These are phyloP conservation scores for Botrytis tulipae DNA, from an alignment of 2,329 filamentous ascomycete genomes.

Conservation along the genomic window DNA sequence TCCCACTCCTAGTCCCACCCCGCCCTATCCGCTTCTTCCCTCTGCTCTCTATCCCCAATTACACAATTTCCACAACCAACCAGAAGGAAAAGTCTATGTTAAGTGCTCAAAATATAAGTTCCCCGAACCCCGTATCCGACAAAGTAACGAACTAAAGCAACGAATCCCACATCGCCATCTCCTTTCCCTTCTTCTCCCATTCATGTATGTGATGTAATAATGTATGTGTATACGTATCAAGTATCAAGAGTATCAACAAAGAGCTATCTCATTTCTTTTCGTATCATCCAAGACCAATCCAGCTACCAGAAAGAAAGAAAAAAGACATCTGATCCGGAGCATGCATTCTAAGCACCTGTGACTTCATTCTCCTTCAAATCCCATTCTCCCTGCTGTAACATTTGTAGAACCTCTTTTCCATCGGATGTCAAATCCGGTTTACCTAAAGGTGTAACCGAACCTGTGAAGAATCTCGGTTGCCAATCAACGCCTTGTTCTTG, in stretches of 20 bases:
- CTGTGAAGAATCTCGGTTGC: slow-evolving; percentile 84
- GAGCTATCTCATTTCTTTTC: not conserved
- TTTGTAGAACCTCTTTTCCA: slow-evolving; percentile 55
- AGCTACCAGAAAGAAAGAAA: not conserved
- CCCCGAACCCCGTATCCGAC: not conserved
- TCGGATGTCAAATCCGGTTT: slow-evolving; percentile 62
- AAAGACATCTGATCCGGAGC: not conserved
- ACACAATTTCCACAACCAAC: not conserved
- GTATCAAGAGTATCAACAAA: slow-evolving; percentile 1
- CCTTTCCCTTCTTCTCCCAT: not conserved
- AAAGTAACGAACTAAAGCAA: not conserved
- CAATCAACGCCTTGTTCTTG: slow-evolving; percentile 68
- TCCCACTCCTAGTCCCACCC: not conserved
- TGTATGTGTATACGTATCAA: slow-evolving; percentile 11
- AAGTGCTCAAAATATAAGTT: not conserved
- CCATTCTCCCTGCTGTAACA: slow-evolving; percentile 49
- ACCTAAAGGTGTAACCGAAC: slow-evolving; percentile 56
- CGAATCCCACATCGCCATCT: not conserved
- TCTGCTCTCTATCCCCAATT: not conserved
- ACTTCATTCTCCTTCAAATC: slow-evolving; percentile 35
- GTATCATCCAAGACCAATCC: slow-evolving; percentile 1
- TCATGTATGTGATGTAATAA: not conserved
- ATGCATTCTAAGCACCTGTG: slow-evolving; percentile 7
- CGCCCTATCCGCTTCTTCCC: not conserved
- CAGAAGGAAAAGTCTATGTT: not conserved